phyloP scores from a whole-genome alignment of 768 basidiomycete species.

The Lentinula boryana region DNA sequence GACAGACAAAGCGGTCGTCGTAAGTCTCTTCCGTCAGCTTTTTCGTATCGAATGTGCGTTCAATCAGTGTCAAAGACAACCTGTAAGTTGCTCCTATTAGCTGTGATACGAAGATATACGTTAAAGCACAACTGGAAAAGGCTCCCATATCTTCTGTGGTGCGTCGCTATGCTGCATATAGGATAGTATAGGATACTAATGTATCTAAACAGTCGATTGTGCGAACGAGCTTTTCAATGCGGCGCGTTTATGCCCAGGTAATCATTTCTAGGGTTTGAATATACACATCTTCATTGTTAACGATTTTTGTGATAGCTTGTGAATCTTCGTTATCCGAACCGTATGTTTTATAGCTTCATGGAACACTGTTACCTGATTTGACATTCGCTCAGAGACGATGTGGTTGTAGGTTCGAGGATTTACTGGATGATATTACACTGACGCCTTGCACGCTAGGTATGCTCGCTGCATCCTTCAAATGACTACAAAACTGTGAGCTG shows the following conservation, averaged over 20 bases:
- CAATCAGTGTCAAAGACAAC: constrained; percentile 35
- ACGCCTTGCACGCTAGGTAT: constrained; percentile 41
- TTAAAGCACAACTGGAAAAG: constrained; percentile 27
- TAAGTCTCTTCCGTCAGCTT: constrained; percentile 33
- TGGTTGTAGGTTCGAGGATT: constrained; percentile 40
- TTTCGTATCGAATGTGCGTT: not conserved
- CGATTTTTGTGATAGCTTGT: constrained; percentile 47
- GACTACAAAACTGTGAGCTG: constrained; percentile 79
- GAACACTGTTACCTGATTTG: not conserved
- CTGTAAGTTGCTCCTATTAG: constrained; percentile 28
- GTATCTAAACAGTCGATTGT: constrained; percentile 63
- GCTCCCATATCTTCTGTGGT: constrained; percentile 88
- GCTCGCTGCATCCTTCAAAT: constrained; percentile 79
- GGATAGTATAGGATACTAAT: not conserved
- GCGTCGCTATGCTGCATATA: constrained; percentile 5
- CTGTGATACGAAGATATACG: not conserved
- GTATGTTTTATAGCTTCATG: constrained; percentile 30
- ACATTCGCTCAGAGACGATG: constrained; percentile 42
- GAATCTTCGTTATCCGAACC: constrained; percentile 77
- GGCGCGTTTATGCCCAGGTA: constrained; percentile 75
- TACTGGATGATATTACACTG: not conserved
- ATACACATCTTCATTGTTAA: not conserved
- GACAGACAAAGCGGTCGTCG: constrained; percentile 80
- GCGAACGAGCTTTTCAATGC: constrained; percentile 80
- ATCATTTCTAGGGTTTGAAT: not conserved